These are phyloP conservation scores for Trichocladium antarcticum DNA, from an alignment of 495 filamentous ascomycete genomes.

Conservation along the genomic window DNA sequence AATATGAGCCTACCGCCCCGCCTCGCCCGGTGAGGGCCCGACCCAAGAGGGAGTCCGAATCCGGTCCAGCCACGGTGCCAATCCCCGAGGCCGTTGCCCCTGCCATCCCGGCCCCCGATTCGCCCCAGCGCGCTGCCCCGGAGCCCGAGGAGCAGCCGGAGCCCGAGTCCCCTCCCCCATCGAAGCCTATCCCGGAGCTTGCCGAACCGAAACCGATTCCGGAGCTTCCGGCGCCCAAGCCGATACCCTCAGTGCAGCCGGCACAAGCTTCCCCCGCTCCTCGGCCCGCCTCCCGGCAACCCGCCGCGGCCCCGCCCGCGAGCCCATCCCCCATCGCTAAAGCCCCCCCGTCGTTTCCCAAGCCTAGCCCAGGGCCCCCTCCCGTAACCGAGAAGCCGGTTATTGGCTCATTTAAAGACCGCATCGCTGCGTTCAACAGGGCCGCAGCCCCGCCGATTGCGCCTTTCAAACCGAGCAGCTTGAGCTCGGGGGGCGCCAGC, in stretches of 20 bases:
- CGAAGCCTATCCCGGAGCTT: constrained; percentile 23
- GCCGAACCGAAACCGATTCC: constrained; percentile 26
- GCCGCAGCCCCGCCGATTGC: constrained; percentile 71
- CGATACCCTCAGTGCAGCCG: constrained; percentile 25
- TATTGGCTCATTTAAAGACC: constrained; percentile 73
- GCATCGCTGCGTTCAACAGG: constrained; percentile 95
- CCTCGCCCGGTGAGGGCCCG: constrained; percentile 68
- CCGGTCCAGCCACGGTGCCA: constrained; percentile 15
- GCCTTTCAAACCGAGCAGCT: constrained; percentile 69
- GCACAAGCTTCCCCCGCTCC: constrained; percentile 24
- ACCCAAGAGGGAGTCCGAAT: constrained; percentile 58
- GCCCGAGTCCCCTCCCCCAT: constrained; percentile 21
- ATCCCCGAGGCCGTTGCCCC: constrained; percentile 59
- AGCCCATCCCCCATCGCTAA: constrained; percentile 36
- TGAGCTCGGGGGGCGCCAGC: constrained; percentile 46
- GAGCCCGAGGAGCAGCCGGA: constrained; percentile 25
- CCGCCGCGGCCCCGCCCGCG: constrained; percentile 15
- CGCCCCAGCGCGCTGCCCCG: constrained; percentile 22
- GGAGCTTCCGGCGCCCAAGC: too few species aligned
- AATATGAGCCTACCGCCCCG: constrained; percentile 81
- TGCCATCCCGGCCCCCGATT: constrained; percentile 52
- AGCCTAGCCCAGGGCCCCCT: constrained; percentile 42
- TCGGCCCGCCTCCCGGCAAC: constrained; percentile 19
- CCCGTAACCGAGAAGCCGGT: constrained; percentile 67
- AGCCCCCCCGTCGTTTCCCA: constrained; percentile 34